Base-by-base conservation (phyloP, 2,329 filamentous ascomycete genomes). In the Calonectria naviculata region DNA sequence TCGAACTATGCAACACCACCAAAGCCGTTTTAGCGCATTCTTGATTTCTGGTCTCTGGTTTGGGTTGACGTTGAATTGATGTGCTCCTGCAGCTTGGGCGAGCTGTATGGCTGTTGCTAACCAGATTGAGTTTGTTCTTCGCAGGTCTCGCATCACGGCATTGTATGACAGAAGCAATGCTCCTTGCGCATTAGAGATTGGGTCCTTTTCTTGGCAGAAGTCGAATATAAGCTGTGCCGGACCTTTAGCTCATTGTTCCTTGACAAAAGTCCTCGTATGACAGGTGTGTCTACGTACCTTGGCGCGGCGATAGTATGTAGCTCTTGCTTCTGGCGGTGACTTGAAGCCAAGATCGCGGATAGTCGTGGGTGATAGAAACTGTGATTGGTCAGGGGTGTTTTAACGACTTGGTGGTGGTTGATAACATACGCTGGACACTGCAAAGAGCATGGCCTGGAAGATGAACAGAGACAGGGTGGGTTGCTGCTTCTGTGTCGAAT, bases 1-100 rank as follows among this genome's bases (percentile, higher is more conserved):
- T 26, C 69, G 71, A 21, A 74, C 64, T 29, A 74, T 72, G 19
- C 73, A 74, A 19, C 73, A 74, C 69, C 73, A 73, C 71, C 71
- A 74, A 10, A 74, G 66, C 5, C 73, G 58, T 34, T 74, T 74
- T 10, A 74, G 49, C 17, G 63, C 42, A 15, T 56, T 73, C 12
- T 10, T 47, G 17, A 52, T 9, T 13, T 64, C 52, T 19, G 46
- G 61, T 28, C 19, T 41, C 13, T 52, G 67, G 12, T 68, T 38
- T 4, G 24, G n/a, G 28, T 41, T 38, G 3, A 31, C 44, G 41
- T 73, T 19, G 10, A 69, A 66, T 6, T 64, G 67, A n/a, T 74
- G 62, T 24, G 67, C 73, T 10, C 71, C 69, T 36, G 60, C 66
- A 21, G 54, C 63, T 24, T 67, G 58, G 17, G 73, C 69, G 1